These are phyloP conservation scores for Auricularia sp. DNA, from an alignment of 768 basidiomycete species.

Conservation along the genomic window DNA sequence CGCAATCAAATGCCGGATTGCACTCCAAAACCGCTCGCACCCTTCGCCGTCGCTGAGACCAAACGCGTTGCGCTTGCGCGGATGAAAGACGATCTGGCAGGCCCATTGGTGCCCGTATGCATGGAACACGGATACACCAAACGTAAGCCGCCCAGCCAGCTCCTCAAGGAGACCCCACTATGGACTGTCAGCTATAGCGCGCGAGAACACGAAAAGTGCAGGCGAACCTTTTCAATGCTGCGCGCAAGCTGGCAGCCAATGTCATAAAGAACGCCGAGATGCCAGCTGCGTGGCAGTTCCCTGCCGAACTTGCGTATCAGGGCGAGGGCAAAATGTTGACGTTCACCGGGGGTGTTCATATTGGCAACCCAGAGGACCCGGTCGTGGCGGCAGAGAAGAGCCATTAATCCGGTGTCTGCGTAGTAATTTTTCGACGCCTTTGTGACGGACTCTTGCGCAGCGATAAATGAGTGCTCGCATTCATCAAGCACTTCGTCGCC, in stretches of 20 bases:
- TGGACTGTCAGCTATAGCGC: not conserved
- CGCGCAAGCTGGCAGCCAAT: slow-evolving; percentile 29
- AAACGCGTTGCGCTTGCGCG: slow-evolving; percentile 1
- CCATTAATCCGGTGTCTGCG: slow-evolving; percentile 9
- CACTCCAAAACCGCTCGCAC: slow-evolving; percentile 10
- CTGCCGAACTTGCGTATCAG: not conserved
- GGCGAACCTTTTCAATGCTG: slow-evolving; percentile 6
- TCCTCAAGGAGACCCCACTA: slow-evolving; percentile 6
- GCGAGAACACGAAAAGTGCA: not conserved
- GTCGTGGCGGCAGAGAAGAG: slow-evolving; percentile 7
- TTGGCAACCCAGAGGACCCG: slow-evolving; percentile 6
- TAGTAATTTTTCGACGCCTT: slow-evolving; percentile 5
- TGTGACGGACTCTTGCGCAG: slow-evolving; percentile 6
- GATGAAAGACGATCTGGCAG: slow-evolving; percentile 5
- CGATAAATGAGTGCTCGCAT: slow-evolving; percentile 8
- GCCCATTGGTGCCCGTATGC: slow-evolving; percentile 8
- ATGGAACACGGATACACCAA: slow-evolving; percentile 30
- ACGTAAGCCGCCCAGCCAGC: slow-evolving; percentile 16
- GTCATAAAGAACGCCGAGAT: slow-evolving; percentile 26
- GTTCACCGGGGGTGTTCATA: slow-evolving; percentile 8
- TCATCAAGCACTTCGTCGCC: slow-evolving; percentile 3
- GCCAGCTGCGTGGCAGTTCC: slow-evolving; percentile 11
- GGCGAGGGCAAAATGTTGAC: slow-evolving; percentile 8
- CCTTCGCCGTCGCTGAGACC: slow-evolving; percentile 7
- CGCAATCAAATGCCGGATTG: slow-evolving; percentile 1